phyloP scores from a whole-genome alignment of 2,329 filamentous ascomycete genomes.

The Lachnellula cervina region DNA sequence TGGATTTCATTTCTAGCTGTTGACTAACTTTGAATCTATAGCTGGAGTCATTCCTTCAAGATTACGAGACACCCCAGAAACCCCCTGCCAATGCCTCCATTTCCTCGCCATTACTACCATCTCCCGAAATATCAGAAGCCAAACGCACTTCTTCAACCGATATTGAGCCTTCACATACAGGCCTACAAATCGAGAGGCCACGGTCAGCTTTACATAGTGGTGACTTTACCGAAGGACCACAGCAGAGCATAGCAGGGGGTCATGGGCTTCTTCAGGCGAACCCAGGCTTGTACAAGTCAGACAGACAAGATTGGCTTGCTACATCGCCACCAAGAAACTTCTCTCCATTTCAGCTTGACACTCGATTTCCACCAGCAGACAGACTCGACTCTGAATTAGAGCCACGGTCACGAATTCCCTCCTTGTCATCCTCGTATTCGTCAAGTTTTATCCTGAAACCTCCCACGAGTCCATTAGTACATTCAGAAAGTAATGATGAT shows the following conservation, averaged over 20 bases:
- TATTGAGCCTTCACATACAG: conserved; percentile 45
- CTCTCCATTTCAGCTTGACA: conserved; percentile 42
- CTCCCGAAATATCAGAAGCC: conserved; percentile 32
- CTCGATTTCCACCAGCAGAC: conserved; percentile 24
- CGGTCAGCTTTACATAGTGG: conserved; percentile 69
- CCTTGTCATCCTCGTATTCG: conserved; percentile 66
- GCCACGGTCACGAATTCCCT: conserved; percentile 40
- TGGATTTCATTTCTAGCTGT: neutral
- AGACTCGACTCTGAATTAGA: conserved; percentile 7
- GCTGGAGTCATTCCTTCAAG: conserved; percentile 27
- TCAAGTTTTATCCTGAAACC: conserved; percentile 80
- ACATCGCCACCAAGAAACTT: conserved; percentile 54
- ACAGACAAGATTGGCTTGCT: conserved; percentile 42
- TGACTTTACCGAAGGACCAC: conserved; percentile 49
- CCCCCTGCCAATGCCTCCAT: conserved; percentile 11
- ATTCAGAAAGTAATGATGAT: conserved; percentile 82
- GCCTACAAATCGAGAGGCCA: conserved; percentile 71
- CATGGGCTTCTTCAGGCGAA: conserved; percentile 10
- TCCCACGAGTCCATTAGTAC: conserved; percentile 86
- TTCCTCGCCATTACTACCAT: conserved; percentile 31
- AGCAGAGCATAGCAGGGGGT: conserved; percentile 8
- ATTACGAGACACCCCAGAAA: conserved; percentile 25
- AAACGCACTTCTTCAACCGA: conserved; percentile 31
- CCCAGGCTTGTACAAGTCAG: conserved; percentile 11
- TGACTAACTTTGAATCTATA: conserved; percentile 10